phyloP scores from a whole-genome alignment of 2,329 filamentous ascomycete genomes.

The Pochonia chlamydosporia region DNA sequence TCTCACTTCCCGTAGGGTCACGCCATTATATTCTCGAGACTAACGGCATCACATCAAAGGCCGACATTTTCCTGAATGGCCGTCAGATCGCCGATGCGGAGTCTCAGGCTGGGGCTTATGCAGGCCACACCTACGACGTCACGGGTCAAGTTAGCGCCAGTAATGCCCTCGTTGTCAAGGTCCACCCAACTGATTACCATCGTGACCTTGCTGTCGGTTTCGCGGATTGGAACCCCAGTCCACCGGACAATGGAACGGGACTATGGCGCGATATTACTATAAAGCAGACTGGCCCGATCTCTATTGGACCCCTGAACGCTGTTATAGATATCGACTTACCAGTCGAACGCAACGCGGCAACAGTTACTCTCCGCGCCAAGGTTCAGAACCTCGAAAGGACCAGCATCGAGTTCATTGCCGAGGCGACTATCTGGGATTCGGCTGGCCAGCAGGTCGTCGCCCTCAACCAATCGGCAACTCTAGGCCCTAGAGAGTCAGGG shows the following conservation, averaged over 20 bases:
- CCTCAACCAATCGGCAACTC: constrained; percentile 22
- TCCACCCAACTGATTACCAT: constrained; percentile 53
- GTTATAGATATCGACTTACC: constrained; percentile 36
- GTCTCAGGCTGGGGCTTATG: constrained; percentile 50
- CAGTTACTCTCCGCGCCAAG: no score
- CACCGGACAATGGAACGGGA: constrained; percentile 57
- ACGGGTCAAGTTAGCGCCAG: constrained; percentile 32
- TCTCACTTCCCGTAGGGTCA: no score
- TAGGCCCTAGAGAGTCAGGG: no score
- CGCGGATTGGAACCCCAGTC: constrained; percentile 27
- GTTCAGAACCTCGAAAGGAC: no score
- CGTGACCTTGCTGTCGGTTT: constrained; percentile 48
- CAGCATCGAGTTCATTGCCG: no score
- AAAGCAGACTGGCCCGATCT: constrained; percentile 47
- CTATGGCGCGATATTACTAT: constrained; percentile 55
- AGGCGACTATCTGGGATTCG: no score
- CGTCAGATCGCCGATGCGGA: constrained; percentile 40
- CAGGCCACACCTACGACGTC: constrained; percentile 49
- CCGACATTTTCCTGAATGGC: constrained; percentile 56
- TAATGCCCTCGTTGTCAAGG: constrained; percentile 48
- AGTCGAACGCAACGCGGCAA: constrained; percentile 29
- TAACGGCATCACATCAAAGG: constrained; percentile 54
- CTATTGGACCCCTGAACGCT: no score
- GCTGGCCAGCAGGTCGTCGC: no score
- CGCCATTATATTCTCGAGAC: constrained; percentile 49